Percentiles rank a stretch among this genome's conserved stretches.
Conservation (phyloP, 345 rosid species). For the Lumnitzera littorea region DNA sequence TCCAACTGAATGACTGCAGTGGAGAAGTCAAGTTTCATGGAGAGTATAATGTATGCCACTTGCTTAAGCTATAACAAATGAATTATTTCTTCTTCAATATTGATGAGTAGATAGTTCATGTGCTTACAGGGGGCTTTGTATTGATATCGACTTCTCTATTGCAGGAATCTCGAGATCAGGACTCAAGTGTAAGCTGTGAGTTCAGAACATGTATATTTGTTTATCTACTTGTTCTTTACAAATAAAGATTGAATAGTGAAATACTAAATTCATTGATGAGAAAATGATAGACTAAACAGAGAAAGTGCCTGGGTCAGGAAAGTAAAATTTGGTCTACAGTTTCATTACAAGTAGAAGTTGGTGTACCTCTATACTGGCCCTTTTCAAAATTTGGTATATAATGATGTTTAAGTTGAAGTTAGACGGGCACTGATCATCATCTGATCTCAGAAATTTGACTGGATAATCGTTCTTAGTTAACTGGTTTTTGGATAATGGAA, state of each 20-base stretch:
- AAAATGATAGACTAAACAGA: too few species aligned
- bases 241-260: not conserved
- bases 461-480: too few species aligned
- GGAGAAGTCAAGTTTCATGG: constrained; percentile 2
- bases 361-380: too few species aligned
- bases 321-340: too few species aligned
- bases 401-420: too few species aligned
- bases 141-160: not conserved
- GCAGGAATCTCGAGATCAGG: constrained; percentile 7
- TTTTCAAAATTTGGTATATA: too few species aligned
- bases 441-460: too few species aligned
- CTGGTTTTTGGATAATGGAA: not conserved
- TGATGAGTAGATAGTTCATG: not conserved
- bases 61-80: not conserved
- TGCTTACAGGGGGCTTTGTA: not conserved
- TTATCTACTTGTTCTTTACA: not conserved
- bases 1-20: not conserved
- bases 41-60: constrained; percentile 5
- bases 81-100: not conserved
- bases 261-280: too few species aligned
- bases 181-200: constrained; percentile 2
- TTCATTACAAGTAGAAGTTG: too few species aligned
- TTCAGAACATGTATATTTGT: not conserved
- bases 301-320: too few species aligned
- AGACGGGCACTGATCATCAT: too few species aligned